A percentile compares a stretch with the other conserved stretches of the same genome.
Conservation (phyloP, 257 asterid species). For the Galeopsis tetrahit region DNA sequence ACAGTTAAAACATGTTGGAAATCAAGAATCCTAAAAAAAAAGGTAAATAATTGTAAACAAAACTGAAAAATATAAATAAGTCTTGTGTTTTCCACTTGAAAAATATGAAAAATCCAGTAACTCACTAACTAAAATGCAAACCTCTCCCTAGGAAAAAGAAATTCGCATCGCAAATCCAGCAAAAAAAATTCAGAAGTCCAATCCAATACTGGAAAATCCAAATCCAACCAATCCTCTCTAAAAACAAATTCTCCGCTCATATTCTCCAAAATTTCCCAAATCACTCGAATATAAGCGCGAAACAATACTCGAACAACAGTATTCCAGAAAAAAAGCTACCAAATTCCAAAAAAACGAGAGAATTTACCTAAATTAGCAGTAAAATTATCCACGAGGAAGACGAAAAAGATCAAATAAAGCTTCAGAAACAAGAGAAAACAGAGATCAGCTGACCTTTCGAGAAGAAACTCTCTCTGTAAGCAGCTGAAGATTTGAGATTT, state of each 20-base stretch:
- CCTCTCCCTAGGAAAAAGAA: background rate
- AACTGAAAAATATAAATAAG: background rate
- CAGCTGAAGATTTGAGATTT: too few relatives aligned
- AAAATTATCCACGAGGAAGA: slow-evolving; percentile 23
- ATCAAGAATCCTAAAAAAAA: too few relatives aligned
- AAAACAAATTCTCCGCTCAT: slow-evolving; percentile 24
- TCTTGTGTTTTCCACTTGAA: slow-evolving; percentile 3
- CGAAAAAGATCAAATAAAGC: too few relatives aligned
- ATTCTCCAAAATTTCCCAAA: slow-evolving; percentile 23
- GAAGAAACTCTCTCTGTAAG: too few relatives aligned
- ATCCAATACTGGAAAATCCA: slow-evolving; percentile 19
- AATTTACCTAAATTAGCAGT: slow-evolving; percentile 37
- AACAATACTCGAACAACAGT: background rate
- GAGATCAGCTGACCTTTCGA: too few relatives aligned
- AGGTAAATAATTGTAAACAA: too few relatives aligned
- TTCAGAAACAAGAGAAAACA: too few relatives aligned
- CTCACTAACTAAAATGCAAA: slow-evolving; percentile 15
- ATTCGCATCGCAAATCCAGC: background rate
- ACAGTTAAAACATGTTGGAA: too few relatives aligned
- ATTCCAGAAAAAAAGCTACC: slow-evolving; percentile 2
- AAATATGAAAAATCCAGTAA: background rate
- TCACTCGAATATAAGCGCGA: slow-evolving; percentile 17
- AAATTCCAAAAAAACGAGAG: slow-evolving; percentile 26
- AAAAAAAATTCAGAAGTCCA: slow-evolving; percentile 25
- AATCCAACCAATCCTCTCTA: slow-evolving; percentile 18